A percentile compares a stretch with the other conserved stretches of the same genome.
Evolutionary conservation across 225 moss, liverwort and hornwort species (phyloP).

Genomic region (Ulota crispa): DNA sequence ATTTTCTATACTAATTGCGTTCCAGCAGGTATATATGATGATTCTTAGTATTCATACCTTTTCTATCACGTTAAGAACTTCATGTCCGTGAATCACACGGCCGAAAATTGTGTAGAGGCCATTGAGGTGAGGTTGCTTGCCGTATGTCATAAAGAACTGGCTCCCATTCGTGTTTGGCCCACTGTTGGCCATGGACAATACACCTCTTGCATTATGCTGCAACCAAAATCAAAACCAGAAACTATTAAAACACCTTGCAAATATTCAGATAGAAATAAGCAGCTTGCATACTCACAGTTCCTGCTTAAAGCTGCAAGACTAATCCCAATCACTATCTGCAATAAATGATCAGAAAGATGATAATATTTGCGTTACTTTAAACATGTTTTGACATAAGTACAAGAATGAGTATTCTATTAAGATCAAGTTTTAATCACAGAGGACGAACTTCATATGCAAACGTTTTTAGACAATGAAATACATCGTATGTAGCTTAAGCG

Average conservation of each 20-base stretch:
- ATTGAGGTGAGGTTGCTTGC: constrained; percentile 95
- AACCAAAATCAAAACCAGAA: constrained; percentile 9
- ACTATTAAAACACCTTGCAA: not conserved
- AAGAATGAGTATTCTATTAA: not conserved
- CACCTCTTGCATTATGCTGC: constrained; percentile 98
- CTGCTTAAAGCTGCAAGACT: not conserved
- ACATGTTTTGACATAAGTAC: not conserved
- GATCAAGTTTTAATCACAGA: not conserved
- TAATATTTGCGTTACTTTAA: not conserved
- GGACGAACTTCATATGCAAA: not conserved
- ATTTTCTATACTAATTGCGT: not conserved
- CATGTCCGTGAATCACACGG: constrained; percentile 95
- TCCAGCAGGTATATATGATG: not conserved
- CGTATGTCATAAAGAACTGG: constrained; percentile 90
- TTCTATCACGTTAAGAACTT: constrained; percentile 98
- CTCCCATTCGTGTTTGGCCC: constrained; percentile 98
- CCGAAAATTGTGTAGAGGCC: constrained; percentile 96
- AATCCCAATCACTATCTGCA: not conserved
- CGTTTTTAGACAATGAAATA: too few species aligned
- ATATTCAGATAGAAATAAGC: not conserved
- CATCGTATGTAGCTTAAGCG: too few species aligned
- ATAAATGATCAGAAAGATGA: not conserved
- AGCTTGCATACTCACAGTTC: not conserved
- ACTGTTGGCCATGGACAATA: constrained; percentile 94
- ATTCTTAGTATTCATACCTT: constrained; percentile 48